Conservation (phyloP, 176 grass and related monocot genomes). For the Carex kokanica region DNA sequence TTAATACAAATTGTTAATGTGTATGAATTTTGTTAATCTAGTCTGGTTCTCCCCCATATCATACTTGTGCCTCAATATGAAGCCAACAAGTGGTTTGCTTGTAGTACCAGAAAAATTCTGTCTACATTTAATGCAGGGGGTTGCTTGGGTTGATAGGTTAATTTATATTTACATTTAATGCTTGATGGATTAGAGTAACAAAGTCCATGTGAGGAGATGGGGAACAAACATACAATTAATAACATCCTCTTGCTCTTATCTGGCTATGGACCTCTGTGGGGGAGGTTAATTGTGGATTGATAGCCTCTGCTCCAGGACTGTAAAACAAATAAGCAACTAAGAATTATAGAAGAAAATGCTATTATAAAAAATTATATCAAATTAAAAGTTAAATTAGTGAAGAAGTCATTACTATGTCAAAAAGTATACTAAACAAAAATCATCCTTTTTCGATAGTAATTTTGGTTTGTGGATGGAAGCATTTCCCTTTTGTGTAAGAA, state of each 20-base stretch:
- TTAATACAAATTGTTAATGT: neutral
- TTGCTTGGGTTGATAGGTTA: slow-evolving; percentile 23
- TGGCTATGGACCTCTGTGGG: slow-evolving; percentile 11
- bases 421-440: neutral
- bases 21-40: neutral
- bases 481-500: neutral
- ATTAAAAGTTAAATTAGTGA: neutral
- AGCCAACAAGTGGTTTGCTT: neutral
- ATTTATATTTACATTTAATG: slow-evolving; percentile 20
- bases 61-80: neutral
- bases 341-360: too few relatives aligned
- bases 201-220: slow-evolving; percentile 28
- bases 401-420: neutral
- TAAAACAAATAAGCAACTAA: neutral
- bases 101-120: neutral
- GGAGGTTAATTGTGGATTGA: neutral
- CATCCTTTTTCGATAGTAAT: neutral
- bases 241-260: neutral
- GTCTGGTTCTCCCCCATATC: neutral
- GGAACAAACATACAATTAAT: slow-evolving; percentile 19
- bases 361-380: neutral
- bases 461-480: neutral
- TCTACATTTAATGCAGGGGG: slow-evolving; percentile 20
- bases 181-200: slow-evolving; percentile 29
- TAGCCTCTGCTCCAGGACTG: neutral